Evolutionary conservation across 306 rosid species (phyloP), one percentile per base, ranked within the genome.

Genomic region (Trifolium subterraneum): DNA sequence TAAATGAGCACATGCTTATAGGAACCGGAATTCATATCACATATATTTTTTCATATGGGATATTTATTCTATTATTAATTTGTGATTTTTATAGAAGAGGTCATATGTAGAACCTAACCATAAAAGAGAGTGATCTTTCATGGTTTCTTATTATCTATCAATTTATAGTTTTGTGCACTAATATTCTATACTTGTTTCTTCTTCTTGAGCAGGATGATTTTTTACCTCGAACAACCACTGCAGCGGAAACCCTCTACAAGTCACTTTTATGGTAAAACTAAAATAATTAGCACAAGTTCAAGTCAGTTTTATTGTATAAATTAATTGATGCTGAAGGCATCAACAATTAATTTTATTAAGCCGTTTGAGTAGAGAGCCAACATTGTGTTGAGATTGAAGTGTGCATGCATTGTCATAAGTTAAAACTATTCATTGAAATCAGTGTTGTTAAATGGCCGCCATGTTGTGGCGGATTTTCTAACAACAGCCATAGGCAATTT

Each of bases 181-280:
- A 62, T 68, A 13, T 71, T 68, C 64, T 78, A 33, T 63, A 60
- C 38, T 23, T 50, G 70, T 51, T 78, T 68, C 50, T 62, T 74
- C 19, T 48, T 50, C 55, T 23, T 58, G 71, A 73, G 52, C 92
- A 92, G 99, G 97, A 94, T 27, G 99, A 94, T 84, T 92, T 94
- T 88, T 85, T 92, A 83, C 97, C 99, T 6, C 89, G 99, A 76
- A 88, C 96, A 72, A 84, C 93, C 8, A 85, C 95, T 12, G 89
- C 96, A 60, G 68, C 88, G 68, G 89, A 90, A 73, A 83, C 67
- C 42, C 80, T 90, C 71, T 94, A 77, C 92, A 94, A 87, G 77
- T 88, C 89, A 51, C 84, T 92, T 82, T 75, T 92, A 79, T 94
- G 97, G 99, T 94, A 94, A 82, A 68, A 71, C 18, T 94, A 94